phyloP scores from a whole-genome alignment of 2,329 filamentous ascomycete genomes.

The Claviceps sp. region DNA sequence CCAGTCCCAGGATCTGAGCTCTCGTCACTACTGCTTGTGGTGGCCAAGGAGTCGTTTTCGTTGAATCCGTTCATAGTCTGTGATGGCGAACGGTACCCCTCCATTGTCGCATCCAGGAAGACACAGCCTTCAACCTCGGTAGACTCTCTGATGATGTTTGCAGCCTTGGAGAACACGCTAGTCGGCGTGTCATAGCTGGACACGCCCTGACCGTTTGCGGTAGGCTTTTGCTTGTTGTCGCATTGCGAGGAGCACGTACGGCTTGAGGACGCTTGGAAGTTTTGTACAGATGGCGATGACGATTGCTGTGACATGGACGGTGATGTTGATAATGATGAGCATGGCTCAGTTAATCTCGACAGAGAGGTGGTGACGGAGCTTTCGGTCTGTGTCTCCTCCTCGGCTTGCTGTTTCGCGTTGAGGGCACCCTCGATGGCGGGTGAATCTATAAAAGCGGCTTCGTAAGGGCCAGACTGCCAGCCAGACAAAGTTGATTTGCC shows the following conservation, averaged over 20 bases:
- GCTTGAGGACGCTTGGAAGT: not conserved
- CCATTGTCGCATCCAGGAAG: slow-evolving; percentile 14
- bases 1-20: not conserved
- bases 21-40: slow-evolving; percentile 13
- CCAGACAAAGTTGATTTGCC: slow-evolving; percentile 16
- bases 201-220: not conserved
- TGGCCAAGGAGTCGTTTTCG: slow-evolving; percentile 2
- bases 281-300: not conserved
- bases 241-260: not conserved
- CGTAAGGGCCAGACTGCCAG: slow-evolving; percentile 8
- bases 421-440: slow-evolving; percentile 7
- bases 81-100: not conserved
- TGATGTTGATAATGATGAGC: not conserved
- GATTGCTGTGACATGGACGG: not conserved
- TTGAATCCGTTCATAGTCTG: not conserved
- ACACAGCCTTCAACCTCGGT: slow-evolving; percentile 26
- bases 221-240: not conserved
- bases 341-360: too few relatives aligned
- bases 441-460: slow-evolving; percentile 4
- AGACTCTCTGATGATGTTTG: slow-evolving; percentile 27
- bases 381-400: not conserved
- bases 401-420: slow-evolving; percentile 6
- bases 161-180: slow-evolving; percentile 27
- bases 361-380: not conserved
- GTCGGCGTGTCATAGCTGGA: not conserved